Conservation (phyloP, 768 basidiomycete genomes). For the Myochromella boudieri region DNA sequence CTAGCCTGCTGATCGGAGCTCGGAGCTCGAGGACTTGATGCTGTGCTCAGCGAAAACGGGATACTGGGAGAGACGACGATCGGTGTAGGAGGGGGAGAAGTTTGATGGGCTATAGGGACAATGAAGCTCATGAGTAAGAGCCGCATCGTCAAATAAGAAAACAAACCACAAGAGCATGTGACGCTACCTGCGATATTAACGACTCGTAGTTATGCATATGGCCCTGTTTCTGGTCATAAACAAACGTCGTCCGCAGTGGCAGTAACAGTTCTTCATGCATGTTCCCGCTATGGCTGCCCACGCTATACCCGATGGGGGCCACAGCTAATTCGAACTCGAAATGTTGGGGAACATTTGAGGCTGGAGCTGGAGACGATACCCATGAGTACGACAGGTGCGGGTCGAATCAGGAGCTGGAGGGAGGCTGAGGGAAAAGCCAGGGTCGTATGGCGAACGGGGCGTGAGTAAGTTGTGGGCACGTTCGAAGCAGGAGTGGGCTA, state of each 20-base stretch:
- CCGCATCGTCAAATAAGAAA: slow-evolving; percentile 11
- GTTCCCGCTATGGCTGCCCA: slow-evolving; percentile 6
- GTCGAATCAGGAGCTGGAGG: slow-evolving; percentile 11
- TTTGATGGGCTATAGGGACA: slow-evolving; percentile 85
- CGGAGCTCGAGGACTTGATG: slow-evolving; percentile 85
- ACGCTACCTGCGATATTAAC: slow-evolving; percentile 17
- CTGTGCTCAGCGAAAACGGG: slow-evolving; percentile 79
- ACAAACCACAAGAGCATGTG: slow-evolving; percentile 51
- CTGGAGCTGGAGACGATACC: slow-evolving; percentile 38
- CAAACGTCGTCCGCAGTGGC: background rate
- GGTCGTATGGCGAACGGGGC: background rate
- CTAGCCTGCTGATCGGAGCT: slow-evolving; percentile 91
- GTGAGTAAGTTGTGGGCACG: slow-evolving; percentile 10
- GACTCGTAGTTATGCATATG: slow-evolving; percentile 12
- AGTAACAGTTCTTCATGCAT: slow-evolving; percentile 2
- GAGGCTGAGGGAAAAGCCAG: slow-evolving; percentile 26
- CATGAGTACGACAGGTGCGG: slow-evolving; percentile 14
- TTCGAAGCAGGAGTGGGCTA: background rate
- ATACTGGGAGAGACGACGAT: slow-evolving; percentile 82
- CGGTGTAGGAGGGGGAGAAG: slow-evolving; percentile 84
- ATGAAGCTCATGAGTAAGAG: slow-evolving; percentile 20
- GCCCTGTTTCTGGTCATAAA: slow-evolving; percentile 15
- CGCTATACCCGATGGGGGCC: slow-evolving; percentile 3
- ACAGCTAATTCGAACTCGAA: slow-evolving; percentile 9
- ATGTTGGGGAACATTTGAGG: slow-evolving; percentile 18